These are phyloP conservation scores for Cyclotella kingstonii DNA, from an alignment of 108 stramenopile species.

Conservation along the genomic window DNA sequence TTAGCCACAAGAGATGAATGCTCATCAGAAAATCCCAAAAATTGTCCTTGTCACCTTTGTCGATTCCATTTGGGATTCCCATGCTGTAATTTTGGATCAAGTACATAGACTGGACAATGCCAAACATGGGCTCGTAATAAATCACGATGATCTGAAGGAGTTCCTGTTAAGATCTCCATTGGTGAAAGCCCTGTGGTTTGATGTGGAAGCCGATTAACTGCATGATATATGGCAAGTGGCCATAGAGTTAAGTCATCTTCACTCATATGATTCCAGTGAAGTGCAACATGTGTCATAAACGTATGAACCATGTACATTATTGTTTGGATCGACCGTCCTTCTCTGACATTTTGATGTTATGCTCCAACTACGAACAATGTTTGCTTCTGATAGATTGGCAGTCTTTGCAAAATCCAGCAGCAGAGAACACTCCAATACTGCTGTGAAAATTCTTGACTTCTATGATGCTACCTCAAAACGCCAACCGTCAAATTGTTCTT, in stretches of 20 bases:
- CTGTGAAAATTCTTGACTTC: too few relatives aligned
- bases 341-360: too few relatives aligned
- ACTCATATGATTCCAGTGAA: slow-evolving; percentile 32
- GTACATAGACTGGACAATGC: slow-evolving; percentile 43
- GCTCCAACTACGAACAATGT: too few relatives aligned
- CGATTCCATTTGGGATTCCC: slow-evolving; percentile 47
- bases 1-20: slow-evolving; percentile 29
- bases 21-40: slow-evolving; percentile 27
- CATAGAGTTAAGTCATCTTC: slow-evolving; percentile 31
- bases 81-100: slow-evolving; percentile 35
- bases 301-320: slow-evolving; percentile 35
- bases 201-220: slow-evolving; percentile 42
- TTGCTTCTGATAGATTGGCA: too few relatives aligned
- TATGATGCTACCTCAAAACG: too few relatives aligned
- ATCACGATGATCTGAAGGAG: slow-evolving; percentile 1
- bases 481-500: too few relatives aligned
- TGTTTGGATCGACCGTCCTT: too few relatives aligned
- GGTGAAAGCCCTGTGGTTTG: slow-evolving; percentile 11
- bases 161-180: slow-evolving; percentile 1
- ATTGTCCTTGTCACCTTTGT: slow-evolving; percentile 28
- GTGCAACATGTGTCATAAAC: slow-evolving; percentile 36
- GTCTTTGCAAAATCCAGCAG: too few relatives aligned
- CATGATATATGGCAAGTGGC: slow-evolving; percentile 53
- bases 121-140: slow-evolving; percentile 25
- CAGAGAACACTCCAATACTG: too few relatives aligned